Percentiles rank a stretch among this genome's conserved stretches.
These are phyloP conservation scores for Cenococcum geophilum DNA, from an alignment of 495 filamentous ascomycete genomes.

Conservation along the genomic window DNA sequence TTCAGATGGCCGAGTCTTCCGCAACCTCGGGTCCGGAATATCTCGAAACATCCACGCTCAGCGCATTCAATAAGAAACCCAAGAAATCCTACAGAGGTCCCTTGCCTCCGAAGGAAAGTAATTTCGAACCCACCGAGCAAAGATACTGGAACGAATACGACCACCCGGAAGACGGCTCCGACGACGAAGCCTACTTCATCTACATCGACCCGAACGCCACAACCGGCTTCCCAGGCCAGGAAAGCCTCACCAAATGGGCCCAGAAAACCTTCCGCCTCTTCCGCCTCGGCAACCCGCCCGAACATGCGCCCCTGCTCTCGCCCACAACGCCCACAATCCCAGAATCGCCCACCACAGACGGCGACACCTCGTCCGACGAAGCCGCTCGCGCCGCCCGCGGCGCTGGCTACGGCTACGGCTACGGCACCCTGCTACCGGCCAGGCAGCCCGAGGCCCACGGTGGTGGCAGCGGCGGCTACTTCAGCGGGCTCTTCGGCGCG, in stretches of 20 bases:
- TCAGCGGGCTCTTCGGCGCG: conserved; percentile 21
- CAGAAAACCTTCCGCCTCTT: conserved; percentile 18
- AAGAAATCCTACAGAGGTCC: conserved; percentile 14
- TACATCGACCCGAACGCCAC: conserved; percentile 38
- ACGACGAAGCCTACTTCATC: conserved; percentile 38
- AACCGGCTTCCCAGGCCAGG: conserved; percentile 26
- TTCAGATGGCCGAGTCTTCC: conserved; percentile 17
- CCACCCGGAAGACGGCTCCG: conserved; percentile 30
- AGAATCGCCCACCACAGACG: conserved; percentile 10
- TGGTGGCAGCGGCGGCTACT: conserved; percentile 13
- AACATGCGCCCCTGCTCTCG: conserved; percentile 9
- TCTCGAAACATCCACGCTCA: conserved; percentile 18
- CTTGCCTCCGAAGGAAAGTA: background rate
- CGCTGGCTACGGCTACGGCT: too few species aligned
- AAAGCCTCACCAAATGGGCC: conserved; percentile 13
- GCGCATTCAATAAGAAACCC: conserved; percentile 31
- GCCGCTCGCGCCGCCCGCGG: background rate
- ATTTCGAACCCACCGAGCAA: conserved; percentile 9
- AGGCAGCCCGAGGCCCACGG: conserved; percentile 3
- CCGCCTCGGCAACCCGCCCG: background rate
- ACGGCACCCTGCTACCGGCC: conserved; percentile 1
- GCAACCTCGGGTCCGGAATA: conserved; percentile 15
- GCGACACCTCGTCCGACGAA: conserved; percentile 18
- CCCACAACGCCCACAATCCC: background rate
- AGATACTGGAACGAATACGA: conserved; percentile 42